Percentiles rank a stretch among this genome's conserved stretches.
These are phyloP conservation scores for Brettanomyces nanus DNA, from an alignment of 805 yeast species.

Conservation along the genomic window DNA sequence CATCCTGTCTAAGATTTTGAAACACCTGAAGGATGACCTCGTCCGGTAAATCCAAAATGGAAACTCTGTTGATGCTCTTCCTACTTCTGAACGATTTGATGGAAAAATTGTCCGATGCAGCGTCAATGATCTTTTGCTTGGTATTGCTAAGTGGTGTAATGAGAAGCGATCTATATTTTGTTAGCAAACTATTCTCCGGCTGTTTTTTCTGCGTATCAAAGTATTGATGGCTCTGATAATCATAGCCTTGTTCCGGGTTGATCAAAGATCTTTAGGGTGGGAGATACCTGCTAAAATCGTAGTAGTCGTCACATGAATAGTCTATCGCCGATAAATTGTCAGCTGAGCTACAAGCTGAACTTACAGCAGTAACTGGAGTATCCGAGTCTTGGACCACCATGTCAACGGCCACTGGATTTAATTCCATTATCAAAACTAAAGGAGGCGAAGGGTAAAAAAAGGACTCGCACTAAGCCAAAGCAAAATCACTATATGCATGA, in stretches of 20 bases:
- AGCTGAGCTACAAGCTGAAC: no score
- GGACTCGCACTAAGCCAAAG: no score
- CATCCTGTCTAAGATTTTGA: conserved; percentile 16
- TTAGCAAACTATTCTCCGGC: conserved; percentile 24
- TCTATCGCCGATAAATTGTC: no score
- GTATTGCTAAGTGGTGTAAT: conserved; percentile 27
- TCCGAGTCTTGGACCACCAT: no score
- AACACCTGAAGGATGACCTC: conserved; percentile 36
- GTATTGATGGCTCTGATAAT: conserved; percentile 39
- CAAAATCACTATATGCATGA: no score
- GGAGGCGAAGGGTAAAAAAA: no score
- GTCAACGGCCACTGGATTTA: no score
- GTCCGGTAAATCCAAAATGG: conserved; percentile 28
- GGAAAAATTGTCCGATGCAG: conserved; percentile 36
- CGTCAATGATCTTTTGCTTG: conserved; percentile 25
- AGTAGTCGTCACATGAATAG: conserved; percentile 9
- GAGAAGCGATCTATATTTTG: conserved; percentile 41
- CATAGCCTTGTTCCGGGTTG: conserved; percentile 41
- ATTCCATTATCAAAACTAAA: no score
- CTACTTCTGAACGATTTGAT: conserved; percentile 20
- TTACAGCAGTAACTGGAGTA: no score
- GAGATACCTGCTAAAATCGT: conserved; percentile 24
- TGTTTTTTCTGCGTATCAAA: conserved; percentile 15
- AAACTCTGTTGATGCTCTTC: background rate
- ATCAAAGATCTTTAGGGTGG: conserved; percentile 49